These are phyloP conservation scores for Lasiodiplodia theobromae DNA, from an alignment of 2,329 filamentous ascomycete genomes.

Conservation along the genomic window DNA sequence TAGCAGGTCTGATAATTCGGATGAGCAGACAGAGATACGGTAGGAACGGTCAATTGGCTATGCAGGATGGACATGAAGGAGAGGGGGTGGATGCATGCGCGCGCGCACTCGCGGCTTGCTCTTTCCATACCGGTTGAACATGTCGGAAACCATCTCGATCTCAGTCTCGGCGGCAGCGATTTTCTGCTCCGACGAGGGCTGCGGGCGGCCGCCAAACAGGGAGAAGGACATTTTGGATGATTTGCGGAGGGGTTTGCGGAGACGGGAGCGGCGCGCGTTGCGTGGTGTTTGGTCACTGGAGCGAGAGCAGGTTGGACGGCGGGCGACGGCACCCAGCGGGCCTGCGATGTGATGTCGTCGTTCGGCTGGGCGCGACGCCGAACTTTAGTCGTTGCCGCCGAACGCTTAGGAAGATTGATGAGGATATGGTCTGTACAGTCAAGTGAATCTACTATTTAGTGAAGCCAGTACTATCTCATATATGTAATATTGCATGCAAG, in stretches of 20 bases:
- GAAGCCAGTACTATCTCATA: not conserved
- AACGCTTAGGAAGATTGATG: not conserved
- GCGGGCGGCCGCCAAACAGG: constrained; percentile 67
- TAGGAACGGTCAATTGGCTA: not conserved
- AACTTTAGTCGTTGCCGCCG: constrained; percentile 4
- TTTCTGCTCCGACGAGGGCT: constrained; percentile 95
- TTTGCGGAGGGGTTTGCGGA: constrained; percentile 2
- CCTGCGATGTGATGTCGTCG: constrained; percentile 28
- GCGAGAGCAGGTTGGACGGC: constrained; percentile 8
- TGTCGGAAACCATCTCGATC: constrained; percentile 96
- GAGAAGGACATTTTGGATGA: constrained; percentile 29
- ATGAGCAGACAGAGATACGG: not conserved
- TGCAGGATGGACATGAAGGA: not conserved
- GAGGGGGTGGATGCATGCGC: not conserved
- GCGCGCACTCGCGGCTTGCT: not conserved
- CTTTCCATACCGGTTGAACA: constrained; percentile 85
- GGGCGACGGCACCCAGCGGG: constrained; percentile 2
- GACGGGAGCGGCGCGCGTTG: not conserved
- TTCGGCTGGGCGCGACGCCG: constrained; percentile 2
- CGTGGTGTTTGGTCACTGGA: constrained; percentile 12
- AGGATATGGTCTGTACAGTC: not conserved
- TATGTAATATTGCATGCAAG: not conserved
- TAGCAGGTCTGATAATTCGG: not conserved
- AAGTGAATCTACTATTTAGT: not conserved
- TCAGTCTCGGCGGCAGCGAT: constrained; percentile 95